These are phyloP conservation scores for Colletotrichum horii DNA, from an alignment of 2,329 filamentous ascomycete genomes.

Conservation along the genomic window DNA sequence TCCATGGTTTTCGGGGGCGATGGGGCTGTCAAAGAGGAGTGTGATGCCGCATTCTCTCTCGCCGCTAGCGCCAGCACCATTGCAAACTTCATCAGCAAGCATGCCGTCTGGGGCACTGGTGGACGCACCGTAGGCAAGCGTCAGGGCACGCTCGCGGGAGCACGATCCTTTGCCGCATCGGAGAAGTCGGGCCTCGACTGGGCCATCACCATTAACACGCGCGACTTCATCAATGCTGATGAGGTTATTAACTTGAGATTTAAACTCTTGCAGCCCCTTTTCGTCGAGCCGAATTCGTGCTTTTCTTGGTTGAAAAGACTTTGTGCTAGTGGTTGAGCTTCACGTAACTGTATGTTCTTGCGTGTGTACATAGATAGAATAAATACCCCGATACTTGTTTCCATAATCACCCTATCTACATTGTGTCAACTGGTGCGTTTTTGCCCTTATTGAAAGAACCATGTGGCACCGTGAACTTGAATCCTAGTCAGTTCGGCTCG, in stretches of 20 bases:
- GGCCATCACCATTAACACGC: constrained; percentile 3
- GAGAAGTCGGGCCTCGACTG: constrained; percentile 2
- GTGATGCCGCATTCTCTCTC: constrained; percentile 1
- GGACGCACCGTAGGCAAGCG: background rate
- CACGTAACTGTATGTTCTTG: accelerated
- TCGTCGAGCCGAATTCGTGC: background rate
- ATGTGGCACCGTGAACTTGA: no score
- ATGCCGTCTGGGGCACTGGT: constrained; percentile 9
- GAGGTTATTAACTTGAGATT: background rate
- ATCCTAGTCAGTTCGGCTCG: no score
- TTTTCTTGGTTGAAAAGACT: background rate
- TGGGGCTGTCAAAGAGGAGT: constrained; percentile 23
- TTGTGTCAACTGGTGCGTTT: background rate
- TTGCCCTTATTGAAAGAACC: accelerated
- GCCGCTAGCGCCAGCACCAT: constrained; percentile 14
- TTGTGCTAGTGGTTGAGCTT: background rate
- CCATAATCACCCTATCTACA: accelerated
- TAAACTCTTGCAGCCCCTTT: background rate
- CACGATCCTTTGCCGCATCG: background rate
- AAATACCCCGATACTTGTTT: background rate
- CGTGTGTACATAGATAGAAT: background rate
- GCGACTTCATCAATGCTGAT: background rate
- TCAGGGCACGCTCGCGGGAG: background rate
- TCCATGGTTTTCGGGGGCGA: constrained; percentile 10
- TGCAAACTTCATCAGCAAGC: constrained; percentile 14